Conservation (phyloP, 2,329 filamentous ascomycete genomes). For the Hypoxylon sp. region DNA sequence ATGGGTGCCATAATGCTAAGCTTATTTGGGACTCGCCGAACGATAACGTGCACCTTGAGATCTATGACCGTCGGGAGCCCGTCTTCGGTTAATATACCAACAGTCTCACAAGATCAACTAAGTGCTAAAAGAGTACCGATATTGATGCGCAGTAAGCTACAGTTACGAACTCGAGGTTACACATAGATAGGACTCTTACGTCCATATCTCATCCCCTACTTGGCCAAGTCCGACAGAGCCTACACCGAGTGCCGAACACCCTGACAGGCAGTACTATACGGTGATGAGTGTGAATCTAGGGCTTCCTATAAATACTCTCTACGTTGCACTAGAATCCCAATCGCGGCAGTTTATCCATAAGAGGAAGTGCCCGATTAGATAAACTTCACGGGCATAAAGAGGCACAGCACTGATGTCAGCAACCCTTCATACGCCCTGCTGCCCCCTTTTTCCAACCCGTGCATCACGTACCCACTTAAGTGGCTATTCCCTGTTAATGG, state of each 20-base stretch:
- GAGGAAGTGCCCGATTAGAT: conserved; percentile 25
- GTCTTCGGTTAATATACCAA: conserved; percentile 1
- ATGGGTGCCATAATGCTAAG: conserved; percentile 13
- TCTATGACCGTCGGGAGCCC: background rate
- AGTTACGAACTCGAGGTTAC: background rate
- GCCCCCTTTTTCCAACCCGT: background rate
- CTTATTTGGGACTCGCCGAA: background rate
- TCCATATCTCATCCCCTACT: background rate
- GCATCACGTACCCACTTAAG: background rate
- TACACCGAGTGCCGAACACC: background rate
- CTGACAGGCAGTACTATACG: background rate
- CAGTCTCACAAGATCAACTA: background rate
- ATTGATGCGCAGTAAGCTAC: background rate
- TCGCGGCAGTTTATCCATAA: conserved; percentile 10
- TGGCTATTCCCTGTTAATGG: background rate
- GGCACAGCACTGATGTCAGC: conserved; percentile 10
- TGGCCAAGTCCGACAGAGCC: background rate
- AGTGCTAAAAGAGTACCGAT: background rate
- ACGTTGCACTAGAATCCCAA: conserved; percentile 13
- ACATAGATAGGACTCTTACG: background rate
- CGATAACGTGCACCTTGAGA: background rate
- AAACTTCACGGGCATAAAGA: conserved; percentile 12
- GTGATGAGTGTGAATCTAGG: conserved; percentile 3
- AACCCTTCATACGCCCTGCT: background rate
- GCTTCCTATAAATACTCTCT: conserved; percentile 19